Evolutionary conservation across 805 yeast species (phyloP).

Genomic region (Kurtzmaniella cleridarum): DNA sequence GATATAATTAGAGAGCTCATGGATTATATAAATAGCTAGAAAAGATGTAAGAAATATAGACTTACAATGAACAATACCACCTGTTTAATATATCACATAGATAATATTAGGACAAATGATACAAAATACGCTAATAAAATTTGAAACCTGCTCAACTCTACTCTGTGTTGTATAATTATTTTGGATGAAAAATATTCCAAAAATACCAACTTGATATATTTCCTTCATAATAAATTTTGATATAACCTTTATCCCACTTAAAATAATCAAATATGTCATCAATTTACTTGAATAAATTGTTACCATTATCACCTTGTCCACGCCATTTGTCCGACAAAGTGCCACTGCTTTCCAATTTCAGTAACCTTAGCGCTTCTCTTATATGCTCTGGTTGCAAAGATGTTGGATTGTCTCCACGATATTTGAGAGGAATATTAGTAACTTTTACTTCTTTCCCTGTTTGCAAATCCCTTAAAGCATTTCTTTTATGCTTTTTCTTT

Average conservation of each 20-base stretch:
- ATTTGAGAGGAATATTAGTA: constrained; percentile 18
- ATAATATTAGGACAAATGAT: no score
- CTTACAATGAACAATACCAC: no score
- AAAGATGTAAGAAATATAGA: no score
- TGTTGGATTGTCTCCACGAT: constrained; percentile 38
- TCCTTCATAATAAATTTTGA: no score
- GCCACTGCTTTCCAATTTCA: constrained; percentile 56
- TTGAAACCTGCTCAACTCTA: no score
- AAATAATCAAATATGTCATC: not conserved
- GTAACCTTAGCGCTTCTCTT: constrained; percentile 82
- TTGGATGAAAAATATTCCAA: no score
- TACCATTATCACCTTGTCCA: constrained; percentile 63
- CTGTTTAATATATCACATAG: no score
- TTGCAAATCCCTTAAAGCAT: constrained; percentile 32
- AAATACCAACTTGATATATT: no score
- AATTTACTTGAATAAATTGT: constrained; percentile 56
- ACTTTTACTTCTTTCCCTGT: constrained; percentile 32
- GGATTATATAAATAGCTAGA: constrained; percentile 21
- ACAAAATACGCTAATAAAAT: no score
- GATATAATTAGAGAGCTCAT: constrained; percentile 34
- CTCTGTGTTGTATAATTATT: no score
- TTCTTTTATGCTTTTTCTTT: constrained; percentile 34
- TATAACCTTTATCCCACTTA: not conserved
- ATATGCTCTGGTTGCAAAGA: constrained; percentile 83
- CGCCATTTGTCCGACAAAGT: constrained; percentile 53